These are phyloP conservation scores for Cladosporium sp. DNA, from an alignment of 2,329 filamentous ascomycete species.

Conservation along the genomic window DNA sequence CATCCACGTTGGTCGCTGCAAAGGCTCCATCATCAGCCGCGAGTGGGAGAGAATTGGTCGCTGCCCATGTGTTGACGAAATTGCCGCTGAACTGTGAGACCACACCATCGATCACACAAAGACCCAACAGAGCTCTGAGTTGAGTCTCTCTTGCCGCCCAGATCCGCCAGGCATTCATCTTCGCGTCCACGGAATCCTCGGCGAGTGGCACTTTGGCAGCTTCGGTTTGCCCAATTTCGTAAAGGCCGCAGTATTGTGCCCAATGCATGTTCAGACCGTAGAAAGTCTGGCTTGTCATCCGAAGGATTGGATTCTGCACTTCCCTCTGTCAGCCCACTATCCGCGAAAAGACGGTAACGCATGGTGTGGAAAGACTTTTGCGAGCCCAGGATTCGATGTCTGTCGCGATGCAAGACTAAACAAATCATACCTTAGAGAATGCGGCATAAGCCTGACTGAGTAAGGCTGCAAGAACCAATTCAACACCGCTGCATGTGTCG, in stretches of 20 bases:
- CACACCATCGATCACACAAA: not conserved
- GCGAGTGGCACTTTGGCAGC: not conserved
- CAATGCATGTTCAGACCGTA: not conserved
- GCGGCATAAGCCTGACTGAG: not conserved
- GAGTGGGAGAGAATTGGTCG: not conserved
- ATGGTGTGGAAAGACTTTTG: too few species aligned
- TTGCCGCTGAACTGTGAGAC: slow-evolving; percentile 1
- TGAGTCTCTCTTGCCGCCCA: not conserved
- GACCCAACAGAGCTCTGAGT: not conserved
- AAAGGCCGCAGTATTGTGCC: not conserved
- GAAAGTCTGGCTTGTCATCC: slow-evolving; percentile 1
- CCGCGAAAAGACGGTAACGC: too few species aligned
- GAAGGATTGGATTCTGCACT: not conserved
- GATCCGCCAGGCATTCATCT: not conserved
- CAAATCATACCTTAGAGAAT: not conserved
- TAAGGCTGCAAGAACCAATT: not conserved
- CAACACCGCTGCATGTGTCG: not conserved
- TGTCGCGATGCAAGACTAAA: not conserved
- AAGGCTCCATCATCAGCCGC: not conserved
- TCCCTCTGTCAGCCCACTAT: too few species aligned
- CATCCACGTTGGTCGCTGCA: not conserved
- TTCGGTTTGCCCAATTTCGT: not conserved
- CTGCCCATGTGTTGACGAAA: not conserved
- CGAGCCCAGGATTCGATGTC: too few species aligned
- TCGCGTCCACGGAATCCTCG: not conserved